A percentile compares a stretch with the other conserved stretches of the same genome.
Conservation (phyloP, 805 yeast species). For the Starmerella vitae region DNA sequence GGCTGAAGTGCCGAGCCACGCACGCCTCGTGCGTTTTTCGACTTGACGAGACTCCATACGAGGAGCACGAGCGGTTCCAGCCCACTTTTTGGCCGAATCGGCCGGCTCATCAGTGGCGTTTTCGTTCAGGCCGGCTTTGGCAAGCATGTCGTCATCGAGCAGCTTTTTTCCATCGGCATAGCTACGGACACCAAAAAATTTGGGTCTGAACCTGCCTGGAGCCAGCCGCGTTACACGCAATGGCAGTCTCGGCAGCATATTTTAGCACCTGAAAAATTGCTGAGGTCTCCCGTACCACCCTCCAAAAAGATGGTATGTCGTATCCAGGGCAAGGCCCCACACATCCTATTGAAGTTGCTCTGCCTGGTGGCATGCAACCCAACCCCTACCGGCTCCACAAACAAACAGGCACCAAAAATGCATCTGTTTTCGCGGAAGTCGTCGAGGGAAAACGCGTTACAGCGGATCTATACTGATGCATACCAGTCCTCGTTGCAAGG, state of each 20-base stretch:
- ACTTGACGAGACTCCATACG: constrained; percentile 28
- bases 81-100: constrained; percentile 33
- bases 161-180: constrained; percentile 26
- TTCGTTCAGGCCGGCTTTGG: constrained; percentile 69
- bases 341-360: too few species aligned
- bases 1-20: constrained; percentile 27
- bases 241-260: too few species aligned
- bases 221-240: too few species aligned
- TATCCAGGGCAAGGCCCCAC: too few species aligned
- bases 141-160: constrained; percentile 66
- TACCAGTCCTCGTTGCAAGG: constrained; percentile 31
- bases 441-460: constrained; percentile 23
- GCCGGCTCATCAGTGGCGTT: constrained; percentile 26
- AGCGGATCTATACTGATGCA: constrained; percentile 31
- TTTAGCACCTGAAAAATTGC: too few species aligned
- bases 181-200: too few species aligned
- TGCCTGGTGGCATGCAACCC: too few species aligned
- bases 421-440: constrained; percentile 17
- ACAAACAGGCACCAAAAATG: too few species aligned
- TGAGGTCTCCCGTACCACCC: too few species aligned
- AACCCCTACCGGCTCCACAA: too few species aligned
- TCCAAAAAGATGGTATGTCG: too few species aligned
- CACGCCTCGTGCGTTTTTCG: constrained; percentile 62
- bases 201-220: too few species aligned
- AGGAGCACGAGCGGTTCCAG: constrained; percentile 35